Base-by-base conservation (phyloP, 306 rosid genomes). In the Vigna trinervia region DNA sequence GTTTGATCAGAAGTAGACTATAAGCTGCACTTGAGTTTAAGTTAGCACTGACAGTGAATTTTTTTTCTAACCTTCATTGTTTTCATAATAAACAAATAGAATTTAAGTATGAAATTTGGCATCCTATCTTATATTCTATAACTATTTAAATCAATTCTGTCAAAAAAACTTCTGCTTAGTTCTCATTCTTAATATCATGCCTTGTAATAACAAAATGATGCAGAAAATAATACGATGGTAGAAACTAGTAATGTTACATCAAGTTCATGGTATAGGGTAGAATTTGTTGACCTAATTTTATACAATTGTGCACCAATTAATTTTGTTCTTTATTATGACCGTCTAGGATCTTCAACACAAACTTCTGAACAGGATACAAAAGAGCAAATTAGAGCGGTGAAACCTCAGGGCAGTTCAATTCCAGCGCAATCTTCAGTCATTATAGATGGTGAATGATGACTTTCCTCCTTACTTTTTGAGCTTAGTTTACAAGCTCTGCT, bases 391-490 rank as follows among this genome's bases (percentile, higher is more conserved):
- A 47, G 22, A 70, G 65, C 43, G 5, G 36, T 5, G 22, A 64
- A 56, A 36, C 38, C 20, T 75, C 22, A 38, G 28, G 41, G 51
- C 5, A 56, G 34, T 83, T 58, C 73, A 58, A 17, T 41, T 73
- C 73, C 63, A 43, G 39, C 38, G 12, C 77, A 77, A 30, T 62
- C 76, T 73, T 11, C 72, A 13, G 46, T 28, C 30, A 13, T 22
- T 9, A 58, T 32, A 68, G 45, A 67, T 71, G 85, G 86, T 82
- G 39, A 80, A 83, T 50, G 36, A 12, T 47, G 68, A 14, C 62
- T 48, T 71, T 36, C 30, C 52, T 52, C 20, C 3, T 41, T 43
- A 53, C 8, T 45, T 54, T 45, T 64, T 14, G 1, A 12, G 53
- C n/a, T 6, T 61, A 23, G 47, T 38, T 61, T n/a, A 9, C n/a